phyloP scores from a whole-genome alignment of 768 basidiomycete species.

The Pholiota molesta region DNA sequence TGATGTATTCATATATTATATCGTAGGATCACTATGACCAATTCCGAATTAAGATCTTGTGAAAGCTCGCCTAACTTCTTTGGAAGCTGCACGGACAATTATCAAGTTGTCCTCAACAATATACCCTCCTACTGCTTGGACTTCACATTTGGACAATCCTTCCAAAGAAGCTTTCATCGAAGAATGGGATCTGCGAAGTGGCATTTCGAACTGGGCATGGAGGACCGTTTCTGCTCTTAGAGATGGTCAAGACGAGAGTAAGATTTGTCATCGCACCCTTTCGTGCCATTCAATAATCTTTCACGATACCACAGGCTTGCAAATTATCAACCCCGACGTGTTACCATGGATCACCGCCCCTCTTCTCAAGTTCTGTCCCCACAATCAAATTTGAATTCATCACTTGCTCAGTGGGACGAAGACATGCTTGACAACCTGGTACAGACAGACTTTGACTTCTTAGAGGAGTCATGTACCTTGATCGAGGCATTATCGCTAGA shows the following conservation, averaged over 20 bases:
- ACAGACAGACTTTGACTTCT: constrained; percentile 67
- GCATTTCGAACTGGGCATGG: constrained; percentile 79
- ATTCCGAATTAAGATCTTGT: constrained; percentile 58
- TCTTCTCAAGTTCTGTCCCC: constrained; percentile 67
- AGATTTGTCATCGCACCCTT: constrained; percentile 17
- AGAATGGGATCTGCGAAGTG: constrained; percentile 66
- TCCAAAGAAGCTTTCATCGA: constrained; percentile 42
- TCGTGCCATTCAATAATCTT: neutral
- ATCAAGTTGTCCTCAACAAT: constrained; percentile 67
- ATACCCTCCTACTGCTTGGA: constrained; percentile 78
- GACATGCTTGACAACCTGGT: constrained; percentile 49
- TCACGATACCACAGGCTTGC: constrained; percentile 40
- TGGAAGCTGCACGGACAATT: constrained; percentile 70
- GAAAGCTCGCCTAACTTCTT: constrained; percentile 64
- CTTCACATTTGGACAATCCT: constrained; percentile 21
- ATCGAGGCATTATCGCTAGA: constrained; percentile 81
- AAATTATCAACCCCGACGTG: constrained; percentile 62
- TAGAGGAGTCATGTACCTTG: constrained; percentile 75
- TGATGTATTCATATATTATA: neutral
- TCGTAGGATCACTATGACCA: neutral
- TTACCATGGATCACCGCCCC: constrained; percentile 65
- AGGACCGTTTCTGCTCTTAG: constrained; percentile 72
- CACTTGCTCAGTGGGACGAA: constrained; percentile 42
- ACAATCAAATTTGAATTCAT: constrained; percentile 36
- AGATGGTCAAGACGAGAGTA: constrained; percentile 73